A percentile compares a stretch with the other conserved stretches of the same genome.
These are phyloP conservation scores for Buxus sempervirens DNA, from an alignment of 164 flowering plant species.

Conservation along the genomic window DNA sequence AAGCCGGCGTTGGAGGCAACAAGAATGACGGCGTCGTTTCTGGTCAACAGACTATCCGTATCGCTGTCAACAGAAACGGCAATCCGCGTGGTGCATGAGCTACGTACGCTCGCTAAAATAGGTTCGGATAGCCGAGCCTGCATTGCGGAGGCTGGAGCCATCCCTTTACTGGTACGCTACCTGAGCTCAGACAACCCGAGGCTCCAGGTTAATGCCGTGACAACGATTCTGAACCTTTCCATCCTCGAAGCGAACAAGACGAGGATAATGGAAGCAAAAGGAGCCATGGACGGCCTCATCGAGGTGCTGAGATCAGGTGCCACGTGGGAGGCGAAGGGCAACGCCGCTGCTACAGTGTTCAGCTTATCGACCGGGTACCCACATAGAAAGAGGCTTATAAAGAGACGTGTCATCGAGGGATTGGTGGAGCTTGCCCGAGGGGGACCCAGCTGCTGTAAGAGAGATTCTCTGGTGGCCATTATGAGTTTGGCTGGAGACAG, in stretches of 20 bases:
- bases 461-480: conserved; percentile 74
- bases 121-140: conserved; percentile 65
- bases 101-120: conserved; percentile 64
- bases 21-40: conserved; percentile 68
- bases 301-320: conserved; percentile 61
- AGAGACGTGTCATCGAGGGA: conserved; percentile 54
- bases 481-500: conserved; percentile 67
- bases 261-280: conserved; percentile 57
- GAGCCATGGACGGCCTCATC: conserved; percentile 55
- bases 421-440: conserved; percentile 48
- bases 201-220: conserved; percentile 75
- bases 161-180: conserved; percentile 45
- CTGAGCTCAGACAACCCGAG: conserved; percentile 44
- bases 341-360: conserved; percentile 78
- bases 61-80: conserved; percentile 31
- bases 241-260: conserved; percentile 61
- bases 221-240: conserved; percentile 73
- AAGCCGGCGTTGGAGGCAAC: conserved; percentile 68
- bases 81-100: conserved; percentile 60
- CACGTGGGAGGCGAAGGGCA: conserved; percentile 85
- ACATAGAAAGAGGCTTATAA: conserved; percentile 44
- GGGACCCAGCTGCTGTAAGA: conserved; percentile 51
- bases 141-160: conserved; percentile 70
- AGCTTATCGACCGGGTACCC: conserved; percentile 45
- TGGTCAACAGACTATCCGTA: conserved; percentile 40